Conservation (phyloP, 148 eudicot genomes). For the Rhododendron ovatum region DNA sequence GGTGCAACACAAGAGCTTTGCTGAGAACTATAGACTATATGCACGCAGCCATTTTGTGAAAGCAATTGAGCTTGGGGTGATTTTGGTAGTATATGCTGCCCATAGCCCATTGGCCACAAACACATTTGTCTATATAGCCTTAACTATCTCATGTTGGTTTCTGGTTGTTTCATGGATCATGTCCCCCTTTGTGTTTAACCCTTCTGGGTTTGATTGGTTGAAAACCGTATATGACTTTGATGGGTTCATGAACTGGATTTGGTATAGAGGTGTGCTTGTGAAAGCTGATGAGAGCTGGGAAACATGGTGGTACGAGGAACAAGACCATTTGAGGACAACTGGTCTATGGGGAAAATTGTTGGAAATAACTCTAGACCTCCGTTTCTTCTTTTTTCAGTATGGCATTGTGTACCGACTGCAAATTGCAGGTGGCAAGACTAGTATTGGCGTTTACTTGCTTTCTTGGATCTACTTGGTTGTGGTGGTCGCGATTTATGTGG, state of each 20-base stretch:
- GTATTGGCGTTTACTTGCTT: slow-evolving; percentile 71
- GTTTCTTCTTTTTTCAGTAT: slow-evolving; percentile 94
- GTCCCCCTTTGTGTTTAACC: slow-evolving; percentile 91
- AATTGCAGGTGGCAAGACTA: slow-evolving; percentile 36
- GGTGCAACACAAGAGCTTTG: slow-evolving; percentile 76
- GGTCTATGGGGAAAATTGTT: slow-evolving; percentile 91
- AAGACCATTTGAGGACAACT: slow-evolving; percentile 79
- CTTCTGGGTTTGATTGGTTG: slow-evolving; percentile 96
- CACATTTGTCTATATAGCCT: slow-evolving; percentile 73
- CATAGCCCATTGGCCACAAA: slow-evolving; percentile 55
- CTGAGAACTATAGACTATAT: slow-evolving; percentile 78
- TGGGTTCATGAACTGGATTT: slow-evolving; percentile 78
- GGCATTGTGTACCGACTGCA: slow-evolving; percentile 79
- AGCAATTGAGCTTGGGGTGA: slow-evolving; percentile 86
- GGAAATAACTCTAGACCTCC: slow-evolving; percentile 76
- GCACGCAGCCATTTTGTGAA: slow-evolving; percentile 95
- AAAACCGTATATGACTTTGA: slow-evolving; percentile 86
- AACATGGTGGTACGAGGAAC: slow-evolving; percentile 98
- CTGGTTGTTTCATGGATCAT: slow-evolving; percentile 86
- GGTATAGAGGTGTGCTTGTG: slow-evolving; percentile 63
- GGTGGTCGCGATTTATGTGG: slow-evolving; percentile 50
- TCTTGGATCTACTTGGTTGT: slow-evolving; percentile 74
- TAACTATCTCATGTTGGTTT: slow-evolving; percentile 81
- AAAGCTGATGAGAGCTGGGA: slow-evolving; percentile 93
- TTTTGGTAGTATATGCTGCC: slow-evolving; percentile 68